phyloP scores from a whole-genome alignment of 2,329 filamentous ascomycete species.

The Stromatinia cepivora region DNA sequence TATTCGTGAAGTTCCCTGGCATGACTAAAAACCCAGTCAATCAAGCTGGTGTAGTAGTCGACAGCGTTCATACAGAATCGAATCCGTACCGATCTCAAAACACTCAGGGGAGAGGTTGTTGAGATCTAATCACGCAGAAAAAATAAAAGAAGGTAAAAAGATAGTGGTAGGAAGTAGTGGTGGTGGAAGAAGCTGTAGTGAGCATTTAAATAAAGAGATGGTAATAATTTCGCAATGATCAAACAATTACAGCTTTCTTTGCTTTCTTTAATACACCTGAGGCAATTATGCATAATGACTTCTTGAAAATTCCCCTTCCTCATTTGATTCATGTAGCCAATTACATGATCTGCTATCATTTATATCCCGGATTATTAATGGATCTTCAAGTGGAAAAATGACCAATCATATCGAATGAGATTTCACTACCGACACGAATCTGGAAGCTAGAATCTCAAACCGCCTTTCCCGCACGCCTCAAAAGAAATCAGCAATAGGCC shows the following conservation, averaged over 20 bases:
- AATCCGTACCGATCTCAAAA: slow-evolving; percentile 23
- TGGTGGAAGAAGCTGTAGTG: neutral
- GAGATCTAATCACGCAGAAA: slow-evolving; percentile 1
- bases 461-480: neutral
- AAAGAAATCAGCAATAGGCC: neutral
- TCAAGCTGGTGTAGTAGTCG: slow-evolving; percentile 38
- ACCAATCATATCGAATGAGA: neutral
- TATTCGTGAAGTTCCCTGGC: slow-evolving; percentile 35
- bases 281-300: slow-evolving; percentile 18
- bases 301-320: neutral
- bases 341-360: neutral
- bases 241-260: neutral
- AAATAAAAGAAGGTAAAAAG: too few relatives aligned
- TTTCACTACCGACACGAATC: slow-evolving; percentile 10
- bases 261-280: slow-evolving; percentile 6
- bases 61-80: slow-evolving; percentile 41
- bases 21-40: slow-evolving; percentile 41
- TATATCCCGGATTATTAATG: neutral
- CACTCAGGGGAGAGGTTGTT: slow-evolving; percentile 23
- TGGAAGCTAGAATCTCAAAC: neutral
- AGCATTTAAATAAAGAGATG: neutral
- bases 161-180: neutral
- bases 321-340: neutral
- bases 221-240: slow-evolving; percentile 11
- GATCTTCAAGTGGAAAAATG: accelerated